Conservation (phyloP, 2,329 filamentous ascomycete species). For the Hymenoscyphus salicellus region DNA sequence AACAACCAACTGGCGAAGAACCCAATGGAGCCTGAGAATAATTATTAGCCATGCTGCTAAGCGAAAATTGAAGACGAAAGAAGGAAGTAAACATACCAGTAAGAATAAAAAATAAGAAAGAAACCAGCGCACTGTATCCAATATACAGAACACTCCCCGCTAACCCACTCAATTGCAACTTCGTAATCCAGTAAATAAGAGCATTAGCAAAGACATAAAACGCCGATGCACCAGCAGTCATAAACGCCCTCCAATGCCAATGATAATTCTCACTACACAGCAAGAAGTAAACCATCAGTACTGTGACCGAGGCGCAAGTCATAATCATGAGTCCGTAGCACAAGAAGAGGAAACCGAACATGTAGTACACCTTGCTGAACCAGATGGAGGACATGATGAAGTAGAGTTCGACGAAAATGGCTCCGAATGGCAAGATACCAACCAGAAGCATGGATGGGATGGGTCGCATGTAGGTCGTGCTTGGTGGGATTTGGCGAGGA, state of each 20-base stretch:
- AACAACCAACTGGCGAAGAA: constrained; percentile 96
- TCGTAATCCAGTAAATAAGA: constrained; percentile 84
- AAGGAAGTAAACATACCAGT: constrained; percentile 64
- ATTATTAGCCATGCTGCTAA: constrained; percentile 21
- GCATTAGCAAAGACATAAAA: constrained; percentile 91
- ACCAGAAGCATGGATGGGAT: constrained; percentile 89
- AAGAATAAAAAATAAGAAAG: constrained; percentile 87
- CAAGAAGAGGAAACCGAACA: constrained; percentile 98
- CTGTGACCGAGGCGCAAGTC: constrained; percentile 86
- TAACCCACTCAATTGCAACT: constrained; percentile 78
- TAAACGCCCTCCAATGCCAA: constrained; percentile 97
- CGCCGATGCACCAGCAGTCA: constrained; percentile 85
- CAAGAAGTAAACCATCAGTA: constrained; percentile 93
- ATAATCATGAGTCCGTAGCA: constrained; percentile 98
- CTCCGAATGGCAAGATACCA: constrained; percentile 88
- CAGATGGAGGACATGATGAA: constrained; percentile 99
- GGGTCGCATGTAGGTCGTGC: constrained; percentile 77
- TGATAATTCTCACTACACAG: constrained; percentile 96
- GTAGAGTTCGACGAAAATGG: constrained; percentile 97
- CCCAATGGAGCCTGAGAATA: constrained; percentile 75
- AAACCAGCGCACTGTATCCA: constrained; percentile 86
- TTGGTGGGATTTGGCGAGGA: constrained; percentile 88
- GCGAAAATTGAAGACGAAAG: not conserved
- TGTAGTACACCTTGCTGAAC: constrained; percentile 99
- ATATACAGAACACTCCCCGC: constrained; percentile 88